phyloP scores from a whole-genome alignment of 2,329 filamentous ascomycete species.

The Myrmaecium sp. region DNA sequence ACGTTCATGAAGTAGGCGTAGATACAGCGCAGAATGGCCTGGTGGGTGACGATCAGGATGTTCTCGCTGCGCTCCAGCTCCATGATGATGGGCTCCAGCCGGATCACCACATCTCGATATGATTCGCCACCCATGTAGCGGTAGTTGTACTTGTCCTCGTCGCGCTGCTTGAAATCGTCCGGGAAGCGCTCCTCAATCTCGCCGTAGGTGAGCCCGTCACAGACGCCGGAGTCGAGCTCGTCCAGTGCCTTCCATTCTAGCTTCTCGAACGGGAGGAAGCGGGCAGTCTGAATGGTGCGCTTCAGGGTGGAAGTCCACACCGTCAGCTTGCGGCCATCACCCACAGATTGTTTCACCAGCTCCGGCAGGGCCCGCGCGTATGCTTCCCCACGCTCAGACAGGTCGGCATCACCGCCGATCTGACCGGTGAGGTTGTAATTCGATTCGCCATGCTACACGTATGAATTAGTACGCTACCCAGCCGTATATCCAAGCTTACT shows the following conservation, averaged over 20 bases:
- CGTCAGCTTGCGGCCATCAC: conserved; percentile 51
- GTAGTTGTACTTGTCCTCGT: conserved; percentile 99
- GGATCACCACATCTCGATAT: conserved; percentile 91
- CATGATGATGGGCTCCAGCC: conserved; percentile 98
- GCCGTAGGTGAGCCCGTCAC: conserved; percentile 89
- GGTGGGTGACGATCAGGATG: conserved; percentile 94
- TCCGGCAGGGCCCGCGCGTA: conserved; percentile 77
- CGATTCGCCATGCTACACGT: conserved; percentile 87
- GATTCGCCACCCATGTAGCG: conserved; percentile 93
- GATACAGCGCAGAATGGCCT: conserved; percentile 90
- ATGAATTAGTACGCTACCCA: conserved; percentile 9
- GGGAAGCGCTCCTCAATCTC: conserved; percentile 85
- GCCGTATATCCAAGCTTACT: conserved; percentile 17
- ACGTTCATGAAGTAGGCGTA: conserved; percentile 99
- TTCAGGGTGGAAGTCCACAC: conserved; percentile 62
- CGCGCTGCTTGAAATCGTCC: conserved; percentile 85
- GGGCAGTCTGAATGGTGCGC: conserved; percentile 82
- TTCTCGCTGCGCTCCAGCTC: conserved; percentile 92
- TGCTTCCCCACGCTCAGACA: conserved; percentile 72
- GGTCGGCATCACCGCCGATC: conserved; percentile 79
- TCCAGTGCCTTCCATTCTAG: conserved; percentile 97
- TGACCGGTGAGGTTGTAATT: conserved; percentile 78
- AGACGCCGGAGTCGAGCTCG: conserved; percentile 90
- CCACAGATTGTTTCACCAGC: conserved; percentile 69
- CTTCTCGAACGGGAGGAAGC: conserved; percentile 81